These are phyloP conservation scores for Lumnitzera littorea DNA, from an alignment of 345 rosid species.

Conservation along the genomic window DNA sequence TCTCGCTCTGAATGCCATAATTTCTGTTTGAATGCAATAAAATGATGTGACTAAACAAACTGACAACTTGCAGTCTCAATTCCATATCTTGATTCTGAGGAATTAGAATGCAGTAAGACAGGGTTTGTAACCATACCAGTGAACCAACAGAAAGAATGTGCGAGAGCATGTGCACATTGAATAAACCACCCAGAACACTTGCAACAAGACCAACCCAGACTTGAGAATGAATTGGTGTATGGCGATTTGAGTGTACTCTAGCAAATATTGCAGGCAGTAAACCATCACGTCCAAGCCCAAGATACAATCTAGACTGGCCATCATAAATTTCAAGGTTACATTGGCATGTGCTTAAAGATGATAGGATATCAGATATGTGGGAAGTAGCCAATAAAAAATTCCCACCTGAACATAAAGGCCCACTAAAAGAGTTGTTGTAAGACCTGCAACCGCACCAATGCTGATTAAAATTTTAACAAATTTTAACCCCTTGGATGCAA, in stretches of 20 bases:
- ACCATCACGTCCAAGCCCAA: constrained; percentile 96
- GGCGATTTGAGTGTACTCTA: constrained; percentile 71
- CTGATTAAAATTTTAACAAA: constrained; percentile 72
- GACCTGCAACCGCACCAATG: constrained; percentile 94
- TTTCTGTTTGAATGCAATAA: no score
- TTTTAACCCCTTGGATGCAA: constrained; percentile 79
- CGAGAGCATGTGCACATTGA: constrained; percentile 73
- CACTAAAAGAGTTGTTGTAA: constrained; percentile 85
- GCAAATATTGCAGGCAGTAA: constrained; percentile 83
- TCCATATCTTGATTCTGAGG: neutral
- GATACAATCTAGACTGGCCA: constrained; percentile 80
- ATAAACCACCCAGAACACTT: constrained; percentile 63
- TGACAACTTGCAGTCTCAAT: no score
- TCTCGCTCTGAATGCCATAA: no score
- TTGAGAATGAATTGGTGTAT: constrained; percentile 88
- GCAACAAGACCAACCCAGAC: constrained; percentile 92
- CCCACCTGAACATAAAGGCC: constrained; percentile 98
- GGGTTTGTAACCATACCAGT: constrained; percentile 47
- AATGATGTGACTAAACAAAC: no score
- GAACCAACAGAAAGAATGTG: constrained; percentile 97
- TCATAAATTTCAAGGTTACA: constrained; percentile 12
- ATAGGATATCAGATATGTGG: constrained; percentile 7
- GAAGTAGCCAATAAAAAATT: constrained; percentile 1
- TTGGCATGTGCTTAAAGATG: constrained; percentile 4
- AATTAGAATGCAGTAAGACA: neutral